phyloP scores from a whole-genome alignment of 1,139 yeast genomes.

The Debaryomyces fabryi region DNA sequence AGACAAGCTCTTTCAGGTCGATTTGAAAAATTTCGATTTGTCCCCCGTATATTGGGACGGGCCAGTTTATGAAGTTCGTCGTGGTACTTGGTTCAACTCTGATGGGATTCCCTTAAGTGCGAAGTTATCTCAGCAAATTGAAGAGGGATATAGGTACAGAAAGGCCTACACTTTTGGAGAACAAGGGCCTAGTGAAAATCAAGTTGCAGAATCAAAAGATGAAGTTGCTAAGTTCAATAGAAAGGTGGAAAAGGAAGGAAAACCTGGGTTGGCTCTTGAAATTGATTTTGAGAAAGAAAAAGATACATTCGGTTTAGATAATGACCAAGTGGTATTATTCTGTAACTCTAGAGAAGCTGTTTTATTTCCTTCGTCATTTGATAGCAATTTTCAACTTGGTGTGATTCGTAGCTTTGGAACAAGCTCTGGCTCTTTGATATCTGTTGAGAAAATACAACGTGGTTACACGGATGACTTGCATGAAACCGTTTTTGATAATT shows the following conservation, averaged over 20 bases:
- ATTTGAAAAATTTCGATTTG: conserved; percentile 55
- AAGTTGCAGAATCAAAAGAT: conserved; percentile 8
- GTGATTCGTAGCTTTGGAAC: conserved; percentile 44
- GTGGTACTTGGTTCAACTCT: conserved; percentile 82
- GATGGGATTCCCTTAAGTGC: conserved; percentile 63
- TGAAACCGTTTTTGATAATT: conserved; percentile 30
- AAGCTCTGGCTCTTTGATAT: conserved; percentile 32
- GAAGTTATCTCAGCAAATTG: conserved; percentile 59
- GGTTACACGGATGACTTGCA: conserved; percentile 39
- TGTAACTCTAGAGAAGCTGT: conserved; percentile 39
- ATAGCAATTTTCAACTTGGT: conserved; percentile 38
- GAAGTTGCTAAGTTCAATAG: conserved; percentile 18
- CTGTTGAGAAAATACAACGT: conserved; percentile 41
- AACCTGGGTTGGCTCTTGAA: conserved; percentile 4
- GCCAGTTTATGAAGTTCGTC: conserved; percentile 76
- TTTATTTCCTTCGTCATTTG: conserved; percentile 39
- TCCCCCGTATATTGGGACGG: conserved; percentile 89
- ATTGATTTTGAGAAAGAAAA: conserved; percentile 24
- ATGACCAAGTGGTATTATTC: conserved; percentile 36
- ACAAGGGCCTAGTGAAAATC: conserved; percentile 5
- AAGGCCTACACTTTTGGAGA: conserved; percentile 25
- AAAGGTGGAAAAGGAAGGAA: conserved; percentile 8
- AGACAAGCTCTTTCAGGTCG: conserved; percentile 76
- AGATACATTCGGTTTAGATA: conserved; percentile 34
- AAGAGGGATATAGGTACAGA: conserved; percentile 47